Percentiles rank a stretch among this genome's conserved stretches.
These are phyloP conservation scores for Sordaria brevicollis DNA, from an alignment of 495 filamentous ascomycete genomes.

Conservation along the genomic window DNA sequence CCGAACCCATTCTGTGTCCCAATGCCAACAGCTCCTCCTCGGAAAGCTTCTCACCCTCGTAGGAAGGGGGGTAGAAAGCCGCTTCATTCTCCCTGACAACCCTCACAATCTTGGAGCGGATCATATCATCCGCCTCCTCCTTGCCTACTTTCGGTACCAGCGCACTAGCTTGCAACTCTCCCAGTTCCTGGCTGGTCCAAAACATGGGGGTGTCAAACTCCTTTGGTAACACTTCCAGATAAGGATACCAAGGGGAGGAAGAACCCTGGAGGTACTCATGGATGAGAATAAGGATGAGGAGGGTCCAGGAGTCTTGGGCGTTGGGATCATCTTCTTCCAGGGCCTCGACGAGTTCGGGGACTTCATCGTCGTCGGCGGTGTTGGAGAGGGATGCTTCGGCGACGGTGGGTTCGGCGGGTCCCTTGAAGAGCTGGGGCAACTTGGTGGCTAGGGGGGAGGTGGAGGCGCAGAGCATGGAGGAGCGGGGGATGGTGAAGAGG, in stretches of 20 bases:
- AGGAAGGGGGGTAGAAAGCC: conserved; percentile 35
- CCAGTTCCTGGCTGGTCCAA: conserved; percentile 65
- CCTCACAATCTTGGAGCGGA: conserved; percentile 51
- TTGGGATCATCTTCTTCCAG: conserved; percentile 17
- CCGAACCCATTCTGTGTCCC: conserved; percentile 69
- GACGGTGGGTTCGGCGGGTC: not conserved
- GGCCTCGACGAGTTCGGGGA: not conserved
- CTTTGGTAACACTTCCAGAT: conserved; percentile 70
- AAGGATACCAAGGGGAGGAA: conserved; percentile 63
- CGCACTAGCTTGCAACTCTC: conserved; percentile 65
- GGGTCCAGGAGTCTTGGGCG: conserved; percentile 33
- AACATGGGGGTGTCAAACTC: conserved; percentile 85
- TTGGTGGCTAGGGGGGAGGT: conserved; percentile 28
- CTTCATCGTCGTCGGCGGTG: conserved; percentile 6
- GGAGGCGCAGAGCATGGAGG: conserved; percentile 30
- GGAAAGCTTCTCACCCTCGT: conserved; percentile 26
- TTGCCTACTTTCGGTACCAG: conserved; percentile 72
- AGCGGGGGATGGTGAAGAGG: conserved; percentile 38
- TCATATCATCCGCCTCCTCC: conserved; percentile 57
- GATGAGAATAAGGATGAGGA: conserved; percentile 69
- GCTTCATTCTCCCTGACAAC: conserved; percentile 33
- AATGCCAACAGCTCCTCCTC: conserved; percentile 47
- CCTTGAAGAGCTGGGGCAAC: conserved; percentile 28
- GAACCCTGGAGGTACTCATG: conserved; percentile 58
- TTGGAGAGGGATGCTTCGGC: not conserved